Evolutionary conservation across 73 alveolate species (phyloP), one percentile per base, ranked within the genome.

Genomic region (Blepharisma stoltei): DNA sequence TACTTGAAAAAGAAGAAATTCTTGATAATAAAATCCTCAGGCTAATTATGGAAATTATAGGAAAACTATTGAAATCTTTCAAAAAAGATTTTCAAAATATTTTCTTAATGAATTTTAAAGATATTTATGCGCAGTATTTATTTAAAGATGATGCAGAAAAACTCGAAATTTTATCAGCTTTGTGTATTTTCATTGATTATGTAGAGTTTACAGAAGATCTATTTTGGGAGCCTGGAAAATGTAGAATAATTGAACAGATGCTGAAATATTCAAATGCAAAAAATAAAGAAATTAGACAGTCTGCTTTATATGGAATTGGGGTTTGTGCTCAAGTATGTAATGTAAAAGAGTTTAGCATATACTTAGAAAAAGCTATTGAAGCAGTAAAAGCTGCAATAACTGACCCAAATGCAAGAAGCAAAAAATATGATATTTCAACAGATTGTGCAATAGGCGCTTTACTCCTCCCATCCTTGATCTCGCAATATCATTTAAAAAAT

Each of bases 391-490:
- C 73, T 25, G 73, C 46, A 8, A 8, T 60, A 18, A 18, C 2
- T 18, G 73, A 60, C 23, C 37, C 73, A 9, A 60, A 60, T 8
- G 37, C 73, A 20, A 60, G 73, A 60, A 60, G 18, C 46, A 25
- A 14, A 14, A 25, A n/a, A 20, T 60, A 60, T 25, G 23, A n/a
- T 11, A 60, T 60, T 14, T n/a, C 73, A 9, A 60, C 73, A 2
- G 73, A 60, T 25, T 60, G 73, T 25, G 73, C 73, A 20, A 38
- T 60, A 20, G 73, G 73, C 0, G 73, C 73, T 20, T 25, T n/a
- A n/a, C n/a, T n/a, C n/a, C n/a, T n/a, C n/a, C n/a, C n/a, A n/a
- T n/a, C n/a, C n/a, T n/a, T n/a, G n/a, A n/a, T n/a, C n/a, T n/a
- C n/a, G n/a, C n/a, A n/a, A n/a, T n/a, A n/a, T n/a, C n/a, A n/a